phyloP scores from a whole-genome alignment of 768 basidiomycete species.

The Kwoniella sp. region DNA sequence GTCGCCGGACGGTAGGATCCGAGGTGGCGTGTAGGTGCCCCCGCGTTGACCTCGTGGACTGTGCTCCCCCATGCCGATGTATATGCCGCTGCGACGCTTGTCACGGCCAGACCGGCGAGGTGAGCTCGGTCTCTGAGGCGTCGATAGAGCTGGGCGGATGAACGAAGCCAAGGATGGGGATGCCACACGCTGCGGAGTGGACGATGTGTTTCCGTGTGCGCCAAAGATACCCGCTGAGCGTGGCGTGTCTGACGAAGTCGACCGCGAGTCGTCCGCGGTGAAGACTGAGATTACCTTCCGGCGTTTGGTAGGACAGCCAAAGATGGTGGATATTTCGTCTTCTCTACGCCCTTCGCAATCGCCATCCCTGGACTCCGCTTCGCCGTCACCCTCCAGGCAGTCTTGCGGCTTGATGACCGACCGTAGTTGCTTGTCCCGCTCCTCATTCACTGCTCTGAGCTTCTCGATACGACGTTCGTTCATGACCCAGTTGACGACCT shows the following conservation, averaged over 20 bases:
- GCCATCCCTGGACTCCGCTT: slow-evolving; percentile 1
- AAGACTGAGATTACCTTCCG: no score
- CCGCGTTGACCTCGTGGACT: slow-evolving; percentile 35
- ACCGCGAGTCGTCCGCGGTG: background rate
- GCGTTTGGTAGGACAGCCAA: no score
- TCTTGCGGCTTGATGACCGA: slow-evolving; percentile 15
- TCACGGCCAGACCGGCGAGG: slow-evolving; percentile 28
- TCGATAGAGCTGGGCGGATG: slow-evolving; percentile 37
- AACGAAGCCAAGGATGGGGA: slow-evolving; percentile 24
- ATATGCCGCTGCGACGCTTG: slow-evolving; percentile 23
- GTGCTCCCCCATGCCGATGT: slow-evolving; percentile 27
- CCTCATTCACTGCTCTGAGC: slow-evolving; percentile 29
- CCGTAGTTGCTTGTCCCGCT: slow-evolving; percentile 28
- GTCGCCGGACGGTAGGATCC: slow-evolving; percentile 38
- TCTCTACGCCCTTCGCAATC: background rate
- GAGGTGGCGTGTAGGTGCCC: slow-evolving; percentile 36
- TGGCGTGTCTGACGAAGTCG: slow-evolving; percentile 2
- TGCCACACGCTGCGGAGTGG: slow-evolving; percentile 11
- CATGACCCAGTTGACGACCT: slow-evolving; percentile 45
- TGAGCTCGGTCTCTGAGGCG: slow-evolving; percentile 27
- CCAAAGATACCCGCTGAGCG: slow-evolving; percentile 14
- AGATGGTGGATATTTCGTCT: slow-evolving; percentile 7
- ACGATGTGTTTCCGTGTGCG: background rate
- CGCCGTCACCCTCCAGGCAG: background rate
- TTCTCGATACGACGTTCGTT: slow-evolving; percentile 40